Base-by-base conservation (phyloP, 345 rosid species). In the Salix arbutifolia region DNA sequence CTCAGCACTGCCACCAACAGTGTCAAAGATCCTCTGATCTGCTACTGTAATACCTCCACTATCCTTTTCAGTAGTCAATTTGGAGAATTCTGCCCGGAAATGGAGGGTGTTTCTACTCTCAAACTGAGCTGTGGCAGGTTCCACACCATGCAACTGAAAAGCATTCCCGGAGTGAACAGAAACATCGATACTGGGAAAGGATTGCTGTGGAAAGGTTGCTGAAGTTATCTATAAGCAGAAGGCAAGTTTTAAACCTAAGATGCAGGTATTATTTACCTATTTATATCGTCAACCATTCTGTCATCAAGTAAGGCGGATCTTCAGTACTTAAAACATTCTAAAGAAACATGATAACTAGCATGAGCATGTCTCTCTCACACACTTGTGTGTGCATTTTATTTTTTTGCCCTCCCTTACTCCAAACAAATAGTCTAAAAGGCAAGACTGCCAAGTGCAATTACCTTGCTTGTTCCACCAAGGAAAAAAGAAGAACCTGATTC, bases 101-200 rank as follows among this genome's bases (percentile, higher is more conserved):
- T 75, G 84, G 67, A 78, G 78, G 75, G 76, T 62, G 78, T 81
- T 84, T 35, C 82, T 60, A 73, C 85, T 85, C 69, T 85, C 88
- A 79, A 86, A 78, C 58, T 77, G 78, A 17, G 77, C 79, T 74
- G 88, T 83, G n/a, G 78, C 67, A 67, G 80, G 82, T 70, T 83
- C 90, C 16, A 56, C 66, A 35, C 73, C 80, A 72, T 75, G 84
- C 46, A 84, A 82, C 62, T 80, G 90, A 75, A 75, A 80, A 75
- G 90, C 76, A 84, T 78, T 89, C 62, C 89, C 86, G 7, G 90
- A 82, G 79, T 81, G 92, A 78, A 79, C 80, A 21, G 92, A 81
- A 74, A 81, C 87, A 83, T 86, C 86, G 26, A 81, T 71, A 30
- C 80, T 73, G 10, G 84, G 87, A 80, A 85, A 86, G 44, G 89